Percentiles rank a stretch among this genome's conserved stretches.
phyloP scores from a whole-genome alignment of 73 alveolate species.

The Symbiodinium natans region DNA sequence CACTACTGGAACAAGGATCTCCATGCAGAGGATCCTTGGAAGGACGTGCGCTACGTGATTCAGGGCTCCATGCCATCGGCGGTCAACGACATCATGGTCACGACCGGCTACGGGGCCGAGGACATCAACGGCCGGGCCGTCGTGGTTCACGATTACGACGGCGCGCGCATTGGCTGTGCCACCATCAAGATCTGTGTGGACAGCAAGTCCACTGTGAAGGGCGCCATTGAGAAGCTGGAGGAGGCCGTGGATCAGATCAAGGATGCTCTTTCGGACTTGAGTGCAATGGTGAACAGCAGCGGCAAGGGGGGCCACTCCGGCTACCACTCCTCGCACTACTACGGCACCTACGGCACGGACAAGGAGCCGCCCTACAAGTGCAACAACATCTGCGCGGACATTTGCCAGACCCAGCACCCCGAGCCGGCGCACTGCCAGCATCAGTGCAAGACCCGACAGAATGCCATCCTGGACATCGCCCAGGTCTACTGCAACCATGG shows the following conservation, averaged over 20 bases:
- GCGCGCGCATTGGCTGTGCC: conserved; percentile 26
- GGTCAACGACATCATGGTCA: neutral
- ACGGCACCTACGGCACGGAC: neutral
- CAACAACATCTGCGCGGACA: neutral
- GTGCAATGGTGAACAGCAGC: neutral
- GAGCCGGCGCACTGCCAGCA: neutral
- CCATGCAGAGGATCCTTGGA: neutral
- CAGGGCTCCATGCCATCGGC: neutral
- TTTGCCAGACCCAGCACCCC: neutral
- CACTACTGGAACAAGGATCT: neutral
- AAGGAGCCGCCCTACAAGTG: neutral
- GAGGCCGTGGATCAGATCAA: conserved; percentile 9
- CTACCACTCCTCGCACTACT: conserved; percentile 9
- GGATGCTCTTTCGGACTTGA: neutral
- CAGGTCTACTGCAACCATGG: neutral
- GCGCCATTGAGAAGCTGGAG: neutral
- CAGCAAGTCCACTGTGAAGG: neutral
- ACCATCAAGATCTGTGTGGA: neutral
- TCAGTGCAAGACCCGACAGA: neutral
- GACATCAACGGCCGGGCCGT: neutral
- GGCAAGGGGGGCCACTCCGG: neutral
- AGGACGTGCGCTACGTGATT: neutral
- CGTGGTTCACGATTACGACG: neutral
- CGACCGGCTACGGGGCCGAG: neutral
- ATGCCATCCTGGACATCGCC: neutral